A percentile compares a stretch with the other conserved stretches of the same genome.
Conservation (phyloP, 345 rosid species). For the Aurinia saxatilis region DNA sequence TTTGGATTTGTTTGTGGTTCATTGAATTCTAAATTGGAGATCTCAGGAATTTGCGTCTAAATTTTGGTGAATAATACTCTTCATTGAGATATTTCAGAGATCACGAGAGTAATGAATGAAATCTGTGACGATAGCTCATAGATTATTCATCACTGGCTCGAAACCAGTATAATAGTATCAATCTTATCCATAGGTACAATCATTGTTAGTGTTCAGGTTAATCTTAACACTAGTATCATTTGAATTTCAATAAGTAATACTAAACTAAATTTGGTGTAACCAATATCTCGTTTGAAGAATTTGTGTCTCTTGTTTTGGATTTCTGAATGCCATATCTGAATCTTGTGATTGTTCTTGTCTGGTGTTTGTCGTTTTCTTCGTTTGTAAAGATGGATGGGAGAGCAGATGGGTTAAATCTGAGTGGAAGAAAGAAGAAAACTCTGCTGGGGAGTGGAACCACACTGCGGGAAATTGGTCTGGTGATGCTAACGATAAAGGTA, state of each 20-base stretch:
- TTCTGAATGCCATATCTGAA: neutral
- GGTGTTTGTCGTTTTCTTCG: neutral
- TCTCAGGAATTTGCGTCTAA: neutral
- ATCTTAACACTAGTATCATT: neutral
- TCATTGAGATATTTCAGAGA: neutral
- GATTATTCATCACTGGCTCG: neutral
- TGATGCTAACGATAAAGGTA: slow-evolving; percentile 84
- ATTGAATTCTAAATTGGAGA: neutral
- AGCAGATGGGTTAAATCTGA: slow-evolving; percentile 82
- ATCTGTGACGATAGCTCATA: neutral
- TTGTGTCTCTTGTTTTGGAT: neutral
- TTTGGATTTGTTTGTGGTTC: neutral
- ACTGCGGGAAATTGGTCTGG: slow-evolving; percentile 96
- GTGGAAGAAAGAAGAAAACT: slow-evolving; percentile 83
- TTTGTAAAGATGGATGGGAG: slow-evolving; percentile 83
- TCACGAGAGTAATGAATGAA: neutral
- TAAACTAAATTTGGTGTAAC: neutral
- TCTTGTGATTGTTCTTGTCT: neutral
- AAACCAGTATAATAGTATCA: neutral
- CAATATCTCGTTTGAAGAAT: neutral
- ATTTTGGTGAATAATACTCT: neutral
- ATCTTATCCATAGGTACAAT: neutral
- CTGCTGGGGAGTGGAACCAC: slow-evolving; percentile 90
- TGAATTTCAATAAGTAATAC: neutral
- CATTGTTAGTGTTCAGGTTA: neutral